Evolutionary conservation across 495 filamentous ascomycete species (phyloP), one percentile per base, ranked within the genome.

Genomic region (Neurospora sp.): DNA sequence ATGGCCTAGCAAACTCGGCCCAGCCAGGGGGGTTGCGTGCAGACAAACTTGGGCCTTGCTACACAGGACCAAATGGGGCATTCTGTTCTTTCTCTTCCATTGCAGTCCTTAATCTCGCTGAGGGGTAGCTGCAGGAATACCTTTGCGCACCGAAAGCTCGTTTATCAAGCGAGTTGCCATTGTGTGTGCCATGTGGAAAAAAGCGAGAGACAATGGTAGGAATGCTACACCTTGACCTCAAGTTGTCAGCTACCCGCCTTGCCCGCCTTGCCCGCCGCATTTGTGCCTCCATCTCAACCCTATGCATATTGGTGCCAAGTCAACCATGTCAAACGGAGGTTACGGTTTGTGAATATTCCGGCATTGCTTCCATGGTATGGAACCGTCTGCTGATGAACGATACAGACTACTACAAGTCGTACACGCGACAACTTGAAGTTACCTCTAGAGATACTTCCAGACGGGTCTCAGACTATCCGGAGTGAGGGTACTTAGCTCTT

Each of bases 51-150:
- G 53, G 14, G 27, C 27, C 53, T 65, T 65, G 53, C 53, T 65
- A 65, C 27, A 65, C 53, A 65, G 53, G 27, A 18, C 27, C 27
- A 65, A 1, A 35, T 27, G 53, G 27, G 53, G 14, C 22, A 65
- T 65, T 65, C 12, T 65, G 12, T 37, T 65, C 53, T 18, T 37
- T 65, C 3, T 65, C 53, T 65, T 37, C 53, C 68, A 40, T 39
- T 39, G 59, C 65, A 73, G 73, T 73, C 73, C 75, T 74, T 78
- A 75, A 76, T 75, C 73, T 35, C 31, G 31, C 31, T 78, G 41
- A 68, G 68, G 68, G 76, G 68, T 71, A 69, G 72, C 40, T 76
- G 69, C 72, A 47, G 73, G 7, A 44, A 41, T 39, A 18, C 12
- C 45, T 40, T 16, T 68, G 69, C 70, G 45, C 73, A 74, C 39